Evolutionary conservation across 805 yeast genomes (phyloP).

Genomic region (Candida ponderosae): DNA sequence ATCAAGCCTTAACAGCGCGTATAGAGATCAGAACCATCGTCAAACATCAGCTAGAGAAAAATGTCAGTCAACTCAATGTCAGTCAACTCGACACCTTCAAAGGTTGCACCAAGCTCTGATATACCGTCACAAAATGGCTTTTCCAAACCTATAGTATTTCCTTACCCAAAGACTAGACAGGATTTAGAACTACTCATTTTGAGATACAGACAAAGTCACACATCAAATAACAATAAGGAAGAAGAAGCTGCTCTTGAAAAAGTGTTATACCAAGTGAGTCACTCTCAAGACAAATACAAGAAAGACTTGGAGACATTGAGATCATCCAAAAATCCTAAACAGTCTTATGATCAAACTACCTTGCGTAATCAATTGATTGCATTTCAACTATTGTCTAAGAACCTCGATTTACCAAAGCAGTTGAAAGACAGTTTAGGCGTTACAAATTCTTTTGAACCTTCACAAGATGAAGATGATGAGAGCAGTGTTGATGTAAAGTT

Average conservation of each 20-base stretch:
- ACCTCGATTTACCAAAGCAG: constrained; percentile 52
- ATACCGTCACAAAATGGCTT: not conserved
- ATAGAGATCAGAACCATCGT: too few relatives aligned
- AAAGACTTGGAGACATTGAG: constrained; percentile 23
- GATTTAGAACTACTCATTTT: constrained; percentile 12
- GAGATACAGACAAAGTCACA: constrained; percentile 12
- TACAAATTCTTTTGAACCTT: constrained; percentile 3
- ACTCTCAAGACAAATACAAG: constrained; percentile 29
- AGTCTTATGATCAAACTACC: constrained; percentile 34
- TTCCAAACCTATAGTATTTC: not conserved
- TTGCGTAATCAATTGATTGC: constrained; percentile 55
- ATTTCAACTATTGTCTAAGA: constrained; percentile 56
- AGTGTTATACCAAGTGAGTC: constrained; percentile 30
- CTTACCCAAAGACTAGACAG: constrained; percentile 3
- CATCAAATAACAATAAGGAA: constrained; percentile 3
- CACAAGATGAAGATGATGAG: not conserved
- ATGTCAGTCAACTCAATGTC: not conserved
- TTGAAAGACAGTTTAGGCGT: constrained; percentile 33
- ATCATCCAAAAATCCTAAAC: constrained; percentile 11
- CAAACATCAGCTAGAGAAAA: not conserved
- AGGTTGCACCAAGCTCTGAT: not conserved
- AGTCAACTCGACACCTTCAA: not conserved
- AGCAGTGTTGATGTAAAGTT: too few relatives aligned
- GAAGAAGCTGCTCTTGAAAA: constrained; percentile 40
- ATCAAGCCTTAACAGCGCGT: too few relatives aligned